These are phyloP conservation scores for Amanita rimosa DNA, from an alignment of 768 basidiomycete genomes.

Conservation along the genomic window DNA sequence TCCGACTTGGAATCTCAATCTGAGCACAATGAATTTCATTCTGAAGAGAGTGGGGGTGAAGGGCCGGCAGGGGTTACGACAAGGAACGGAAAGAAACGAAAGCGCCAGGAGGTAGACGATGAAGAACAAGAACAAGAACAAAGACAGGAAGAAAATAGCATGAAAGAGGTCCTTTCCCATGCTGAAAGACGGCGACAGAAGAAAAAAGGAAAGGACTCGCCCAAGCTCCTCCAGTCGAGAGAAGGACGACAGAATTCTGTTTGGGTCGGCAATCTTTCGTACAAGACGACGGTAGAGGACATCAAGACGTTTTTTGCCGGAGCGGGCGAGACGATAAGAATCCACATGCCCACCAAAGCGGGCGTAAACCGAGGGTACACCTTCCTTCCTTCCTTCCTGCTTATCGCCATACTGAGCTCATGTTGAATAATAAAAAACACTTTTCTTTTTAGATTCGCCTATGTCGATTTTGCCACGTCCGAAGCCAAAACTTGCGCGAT, in stretches of 20 bases:
- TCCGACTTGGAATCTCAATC: background rate
- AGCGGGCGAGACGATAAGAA: constrained; percentile 54
- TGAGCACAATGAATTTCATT: background rate
- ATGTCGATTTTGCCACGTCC: constrained; percentile 81
- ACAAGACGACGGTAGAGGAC: constrained; percentile 74
- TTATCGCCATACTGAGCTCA: too few relatives aligned
- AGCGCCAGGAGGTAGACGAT: background rate
- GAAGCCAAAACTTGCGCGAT: constrained; percentile 73
- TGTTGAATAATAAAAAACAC: too few relatives aligned
- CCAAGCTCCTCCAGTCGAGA: too few relatives aligned
- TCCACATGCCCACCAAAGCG: constrained; percentile 79
- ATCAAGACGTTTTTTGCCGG: constrained; percentile 61
- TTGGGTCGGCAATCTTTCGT: constrained; percentile 94
- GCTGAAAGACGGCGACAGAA: constrained; percentile 60
- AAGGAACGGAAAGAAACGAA: background rate
- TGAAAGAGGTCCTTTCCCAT: constrained; percentile 50
- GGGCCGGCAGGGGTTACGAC: background rate
- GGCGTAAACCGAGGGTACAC: constrained; percentile 59
- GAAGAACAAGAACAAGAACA: too few relatives aligned
- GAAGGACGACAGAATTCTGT: constrained; percentile 62
- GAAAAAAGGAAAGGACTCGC: background rate
- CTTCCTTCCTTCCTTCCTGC: too few relatives aligned
- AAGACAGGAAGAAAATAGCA: too few relatives aligned
- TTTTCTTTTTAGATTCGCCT: constrained; percentile 69
- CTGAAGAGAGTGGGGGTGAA: background rate